Evolutionary conservation across 78 protist species (phyloP).

Genomic region (Blattamonas nauphoetae): DNA sequence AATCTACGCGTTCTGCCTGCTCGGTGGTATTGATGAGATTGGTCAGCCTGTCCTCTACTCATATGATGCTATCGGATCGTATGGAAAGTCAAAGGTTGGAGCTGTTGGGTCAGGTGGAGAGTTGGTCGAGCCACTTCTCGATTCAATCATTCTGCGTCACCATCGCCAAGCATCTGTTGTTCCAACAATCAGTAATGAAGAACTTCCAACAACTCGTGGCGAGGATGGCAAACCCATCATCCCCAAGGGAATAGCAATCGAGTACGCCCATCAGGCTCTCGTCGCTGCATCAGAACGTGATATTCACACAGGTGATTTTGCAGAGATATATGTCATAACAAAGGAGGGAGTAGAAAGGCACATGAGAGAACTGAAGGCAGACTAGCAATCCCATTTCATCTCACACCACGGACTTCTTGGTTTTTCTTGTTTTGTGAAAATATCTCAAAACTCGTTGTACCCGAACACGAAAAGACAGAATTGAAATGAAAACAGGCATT

Average conservation of each 20-base stretch:
- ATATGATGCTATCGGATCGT: constrained; percentile 91
- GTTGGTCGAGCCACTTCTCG: constrained; percentile 85
- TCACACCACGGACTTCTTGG: too few species aligned
- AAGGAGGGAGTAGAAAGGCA: constrained; percentile 23
- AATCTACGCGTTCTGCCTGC: constrained; percentile 77
- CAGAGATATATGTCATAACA: constrained; percentile 65
- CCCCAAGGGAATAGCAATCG: constrained; percentile 57
- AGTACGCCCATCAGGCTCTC: constrained; percentile 70
- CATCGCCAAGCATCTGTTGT: not conserved
- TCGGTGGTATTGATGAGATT: constrained; percentile 73
- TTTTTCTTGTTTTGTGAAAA: too few species aligned
- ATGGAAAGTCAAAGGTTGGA: constrained; percentile 49
- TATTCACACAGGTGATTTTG: constrained; percentile 92
- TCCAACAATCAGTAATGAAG: too few species aligned
- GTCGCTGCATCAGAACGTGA: constrained; percentile 90
- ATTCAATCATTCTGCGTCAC: constrained; percentile 59
- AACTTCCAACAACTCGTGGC: not conserved
- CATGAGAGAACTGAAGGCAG: not conserved
- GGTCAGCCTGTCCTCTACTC: constrained; percentile 75
- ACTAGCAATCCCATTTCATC: too few species aligned
- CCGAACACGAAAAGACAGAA: too few species aligned
- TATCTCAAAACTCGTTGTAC: too few species aligned
- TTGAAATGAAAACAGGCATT: too few species aligned
- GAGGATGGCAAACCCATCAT: not conserved
- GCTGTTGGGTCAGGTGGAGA: constrained; percentile 72